phyloP scores from a whole-genome alignment of 306 rosid species.

The Sphenostylis stenocarpa region DNA sequence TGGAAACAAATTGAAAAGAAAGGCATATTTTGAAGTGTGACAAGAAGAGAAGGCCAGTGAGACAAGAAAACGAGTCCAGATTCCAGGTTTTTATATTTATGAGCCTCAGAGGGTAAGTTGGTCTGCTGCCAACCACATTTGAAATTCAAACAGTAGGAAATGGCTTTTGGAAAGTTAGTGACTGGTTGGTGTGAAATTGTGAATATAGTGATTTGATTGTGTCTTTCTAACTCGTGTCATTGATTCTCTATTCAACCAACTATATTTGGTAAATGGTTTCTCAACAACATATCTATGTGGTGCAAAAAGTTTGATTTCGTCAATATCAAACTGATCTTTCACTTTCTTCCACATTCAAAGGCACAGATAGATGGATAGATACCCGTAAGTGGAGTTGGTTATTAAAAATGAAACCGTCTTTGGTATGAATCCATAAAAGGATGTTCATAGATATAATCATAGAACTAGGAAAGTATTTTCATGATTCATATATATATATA shows the following conservation, averaged over 20 bases:
- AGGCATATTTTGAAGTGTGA: conserved; percentile 37
- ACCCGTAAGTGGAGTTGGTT: conserved; percentile 38
- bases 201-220: conserved; percentile 22
- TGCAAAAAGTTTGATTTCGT: conserved; percentile 25
- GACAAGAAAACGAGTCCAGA: conserved; percentile 33
- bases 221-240: conserved; percentile 26
- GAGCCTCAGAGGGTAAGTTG: conserved; percentile 34
- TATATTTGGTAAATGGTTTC: conserved; percentile 1
- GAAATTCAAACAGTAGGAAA: conserved; percentile 40
- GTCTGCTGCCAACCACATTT: conserved; percentile 40
- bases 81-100: conserved; percentile 38
- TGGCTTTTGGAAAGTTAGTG: conserved; percentile 33
- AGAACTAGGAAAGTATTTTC: conserved; percentile 15
- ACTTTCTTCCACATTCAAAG: conserved; percentile 50
- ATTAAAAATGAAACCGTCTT: conserved; percentile 4
- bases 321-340: conserved; percentile 3
- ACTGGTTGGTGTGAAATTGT: conserved; percentile 44
- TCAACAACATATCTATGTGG: background rate
- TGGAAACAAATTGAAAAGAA: conserved; percentile 32
- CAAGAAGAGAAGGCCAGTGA: conserved; percentile 20
- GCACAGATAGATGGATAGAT: conserved; percentile 25
- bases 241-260: conserved; percentile 4
- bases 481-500: too few species aligned
- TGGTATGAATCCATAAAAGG: conserved; percentile 27
- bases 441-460: conserved; percentile 22